phyloP scores from a whole-genome alignment of 441 rosid genomes.

The Cnidoscolus chayamansa region DNA sequence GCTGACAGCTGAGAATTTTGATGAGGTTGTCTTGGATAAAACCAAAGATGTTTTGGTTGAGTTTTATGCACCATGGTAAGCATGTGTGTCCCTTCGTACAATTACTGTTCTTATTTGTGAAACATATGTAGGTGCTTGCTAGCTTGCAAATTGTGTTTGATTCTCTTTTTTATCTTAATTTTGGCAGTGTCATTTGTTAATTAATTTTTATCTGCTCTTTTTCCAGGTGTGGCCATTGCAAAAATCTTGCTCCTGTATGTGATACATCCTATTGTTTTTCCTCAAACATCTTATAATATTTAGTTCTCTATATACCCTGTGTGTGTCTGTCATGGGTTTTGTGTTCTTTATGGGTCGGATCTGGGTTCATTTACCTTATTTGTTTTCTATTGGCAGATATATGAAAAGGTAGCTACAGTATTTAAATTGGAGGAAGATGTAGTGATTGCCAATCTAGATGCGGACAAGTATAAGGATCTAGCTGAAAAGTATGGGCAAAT shows the following conservation, averaged over 20 bases:
- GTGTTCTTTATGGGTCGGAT: neutral
- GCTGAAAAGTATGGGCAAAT: slow-evolving; percentile 66
- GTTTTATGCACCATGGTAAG: slow-evolving; percentile 94
- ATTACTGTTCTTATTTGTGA: neutral
- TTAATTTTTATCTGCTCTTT: slow-evolving; percentile 55
- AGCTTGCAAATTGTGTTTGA: slow-evolving; percentile 2
- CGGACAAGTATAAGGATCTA: slow-evolving; percentile 70
- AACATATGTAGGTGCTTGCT: neutral
- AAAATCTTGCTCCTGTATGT: slow-evolving; percentile 96
- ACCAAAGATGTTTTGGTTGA: slow-evolving; percentile 55
- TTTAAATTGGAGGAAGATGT: slow-evolving; percentile 73
- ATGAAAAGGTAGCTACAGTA: slow-evolving; percentile 85
- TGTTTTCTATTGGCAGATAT: slow-evolving; percentile 41
- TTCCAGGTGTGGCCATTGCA: slow-evolving; percentile 98
- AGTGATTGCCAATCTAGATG: slow-evolving; percentile 84
- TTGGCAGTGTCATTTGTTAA: slow-evolving; percentile 6
- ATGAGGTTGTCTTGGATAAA: slow-evolving; percentile 52
- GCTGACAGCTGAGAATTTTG: slow-evolving; percentile 62
- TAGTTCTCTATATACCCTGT: neutral
- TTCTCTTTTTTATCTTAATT: slow-evolving; percentile 10
- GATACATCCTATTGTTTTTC: slow-evolving; percentile 10
- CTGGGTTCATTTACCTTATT: slow-evolving; percentile 2
- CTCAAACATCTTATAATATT: neutral
- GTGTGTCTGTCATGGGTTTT: too few species aligned
- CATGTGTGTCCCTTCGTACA: slow-evolving; percentile 1